Conservation (phyloP, 2,329 filamentous ascomycete genomes). For the Paecilomyces formosus region DNA sequence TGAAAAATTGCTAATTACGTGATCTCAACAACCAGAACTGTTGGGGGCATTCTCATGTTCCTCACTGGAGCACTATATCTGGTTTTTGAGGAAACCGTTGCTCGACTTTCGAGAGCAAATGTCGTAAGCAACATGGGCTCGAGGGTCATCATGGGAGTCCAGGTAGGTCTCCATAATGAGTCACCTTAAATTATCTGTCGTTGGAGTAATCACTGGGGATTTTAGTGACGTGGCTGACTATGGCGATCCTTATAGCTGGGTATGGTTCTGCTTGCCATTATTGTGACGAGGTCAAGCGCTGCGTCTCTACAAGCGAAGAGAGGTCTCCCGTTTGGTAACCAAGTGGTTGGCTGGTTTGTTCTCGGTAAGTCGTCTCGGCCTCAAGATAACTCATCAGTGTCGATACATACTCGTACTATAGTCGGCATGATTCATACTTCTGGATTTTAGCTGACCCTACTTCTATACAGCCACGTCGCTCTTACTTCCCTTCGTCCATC, state of each 20-base stretch:
- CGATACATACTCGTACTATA: neutral
- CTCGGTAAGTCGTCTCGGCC: slow-evolving; percentile 48
- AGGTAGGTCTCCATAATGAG: slow-evolving; percentile 22
- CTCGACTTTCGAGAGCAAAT: slow-evolving; percentile 30
- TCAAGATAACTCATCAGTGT: neutral
- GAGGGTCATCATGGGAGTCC: slow-evolving; percentile 38
- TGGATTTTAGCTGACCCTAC: slow-evolving; percentile 6
- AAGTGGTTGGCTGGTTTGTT: slow-evolving; percentile 76
- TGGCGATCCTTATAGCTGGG: slow-evolving; percentile 49
- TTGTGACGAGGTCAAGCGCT: slow-evolving; percentile 82
- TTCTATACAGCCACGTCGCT: slow-evolving; percentile 58
- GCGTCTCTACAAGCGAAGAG: slow-evolving; percentile 74
- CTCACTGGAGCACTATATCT: slow-evolving; percentile 70
- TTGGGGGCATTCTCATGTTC: slow-evolving; percentile 73
- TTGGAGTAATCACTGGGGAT: neutral
- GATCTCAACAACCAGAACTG: slow-evolving; percentile 44
- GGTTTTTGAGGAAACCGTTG: slow-evolving; percentile 62
- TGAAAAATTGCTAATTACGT: neutral
- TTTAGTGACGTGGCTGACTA: neutral
- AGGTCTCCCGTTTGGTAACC: slow-evolving; percentile 80
- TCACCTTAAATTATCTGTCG: neutral
- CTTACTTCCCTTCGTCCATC: slow-evolving; percentile 71
- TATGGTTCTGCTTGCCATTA: slow-evolving; percentile 69
- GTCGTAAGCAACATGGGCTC: slow-evolving; percentile 24
- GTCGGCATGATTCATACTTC: neutral